Evolutionary conservation across 2,329 filamentous ascomycete species (phyloP).

Genomic region (Beauveria brongniartii): DNA sequence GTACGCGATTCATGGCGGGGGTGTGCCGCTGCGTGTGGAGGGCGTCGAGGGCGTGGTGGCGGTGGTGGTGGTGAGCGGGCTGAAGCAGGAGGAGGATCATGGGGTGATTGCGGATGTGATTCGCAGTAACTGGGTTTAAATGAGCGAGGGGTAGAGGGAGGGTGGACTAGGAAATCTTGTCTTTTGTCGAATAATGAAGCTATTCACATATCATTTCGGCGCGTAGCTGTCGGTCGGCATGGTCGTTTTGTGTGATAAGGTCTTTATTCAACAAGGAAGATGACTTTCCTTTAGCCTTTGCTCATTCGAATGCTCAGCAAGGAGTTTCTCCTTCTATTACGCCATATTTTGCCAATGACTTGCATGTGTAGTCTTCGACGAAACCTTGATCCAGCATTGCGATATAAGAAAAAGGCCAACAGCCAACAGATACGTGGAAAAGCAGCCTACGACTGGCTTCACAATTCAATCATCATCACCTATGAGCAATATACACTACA

Average conservation of each 20-base stretch:
- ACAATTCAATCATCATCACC: background rate
- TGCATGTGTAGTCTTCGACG: too few relatives aligned
- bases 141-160: too few relatives aligned
- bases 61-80: constrained; percentile 66
- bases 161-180: background rate
- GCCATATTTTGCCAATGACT: too few relatives aligned
- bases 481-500: background rate
- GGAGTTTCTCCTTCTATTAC: too few relatives aligned
- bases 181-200: background rate
- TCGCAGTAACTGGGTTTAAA: constrained; percentile 34
- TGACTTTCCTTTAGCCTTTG: too few relatives aligned
- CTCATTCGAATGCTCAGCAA: too few relatives aligned
- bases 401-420: too few relatives aligned
- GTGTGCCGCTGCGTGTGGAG: constrained; percentile 60
- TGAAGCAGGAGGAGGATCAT: constrained; percentile 73
- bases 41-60: constrained; percentile 70
- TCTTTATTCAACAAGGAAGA: too few relatives aligned
- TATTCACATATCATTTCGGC: background rate
- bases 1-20: constrained; percentile 75
- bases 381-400: too few relatives aligned
- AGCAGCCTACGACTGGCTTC: too few relatives aligned
- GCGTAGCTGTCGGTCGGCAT: background rate
- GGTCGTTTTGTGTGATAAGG: too few relatives aligned
- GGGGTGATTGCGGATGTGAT: constrained; percentile 65
- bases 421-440: too few relatives aligned